Conservation (phyloP, 129 eudicot species). For the Pittosporum tobira region DNA sequence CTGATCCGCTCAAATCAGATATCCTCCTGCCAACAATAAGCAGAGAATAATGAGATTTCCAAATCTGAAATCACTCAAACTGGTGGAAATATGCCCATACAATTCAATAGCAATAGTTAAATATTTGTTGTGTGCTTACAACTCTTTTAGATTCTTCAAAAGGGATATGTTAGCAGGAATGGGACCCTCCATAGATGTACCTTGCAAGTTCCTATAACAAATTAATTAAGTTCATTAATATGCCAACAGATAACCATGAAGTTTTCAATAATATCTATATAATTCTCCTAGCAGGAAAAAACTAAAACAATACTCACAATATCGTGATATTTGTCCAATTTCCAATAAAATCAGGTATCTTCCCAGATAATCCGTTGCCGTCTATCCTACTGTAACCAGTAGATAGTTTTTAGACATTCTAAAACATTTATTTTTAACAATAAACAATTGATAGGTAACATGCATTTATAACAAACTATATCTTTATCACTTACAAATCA, state of each 20-base stretch:
- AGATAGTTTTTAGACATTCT: neutral
- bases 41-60: neutral
- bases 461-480: neutral
- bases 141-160: constrained; percentile 20
- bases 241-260: neutral
- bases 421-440: too few species aligned
- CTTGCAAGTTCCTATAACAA: constrained; percentile 39
- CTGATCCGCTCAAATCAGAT: constrained; percentile 27
- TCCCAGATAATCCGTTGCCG: constrained; percentile 39
- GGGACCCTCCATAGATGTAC: constrained; percentile 42
- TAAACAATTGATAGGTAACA: too few species aligned
- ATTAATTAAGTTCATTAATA: neutral
- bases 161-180: constrained; percentile 32
- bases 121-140: constrained; percentile 27
- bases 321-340: constrained; percentile 29
- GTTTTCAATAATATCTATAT: too few species aligned
- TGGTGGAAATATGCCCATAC: too few species aligned
- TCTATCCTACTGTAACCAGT: constrained; percentile 38
- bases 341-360: constrained; percentile 49
- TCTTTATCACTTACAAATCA: constrained; percentile 32
- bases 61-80: neutral
- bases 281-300: neutral
- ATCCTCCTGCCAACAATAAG: constrained; percentile 30
- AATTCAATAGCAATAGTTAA: neutral
- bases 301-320: constrained; percentile 26